phyloP scores from a whole-genome alignment of 1,139 yeast species.

The Arxiozyma heterogenica region DNA sequence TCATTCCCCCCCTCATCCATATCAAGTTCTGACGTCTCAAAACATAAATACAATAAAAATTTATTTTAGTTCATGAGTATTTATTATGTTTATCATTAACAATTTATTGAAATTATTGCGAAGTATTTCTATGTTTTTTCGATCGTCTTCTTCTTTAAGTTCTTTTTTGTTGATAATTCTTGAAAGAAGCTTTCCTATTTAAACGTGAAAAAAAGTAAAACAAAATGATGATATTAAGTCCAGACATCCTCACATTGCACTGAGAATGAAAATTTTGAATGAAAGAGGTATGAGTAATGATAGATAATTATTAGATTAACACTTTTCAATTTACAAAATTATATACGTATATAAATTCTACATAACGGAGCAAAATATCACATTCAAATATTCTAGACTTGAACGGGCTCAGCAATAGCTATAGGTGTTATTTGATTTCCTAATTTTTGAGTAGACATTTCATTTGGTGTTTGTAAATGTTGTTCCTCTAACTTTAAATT shows the following conservation, averaged over 20 bases:
- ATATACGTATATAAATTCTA: background rate
- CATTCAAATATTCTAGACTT: background rate
- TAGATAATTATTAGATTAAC: too few species aligned
- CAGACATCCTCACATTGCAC: background rate
- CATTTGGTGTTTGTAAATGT: slow-evolving; percentile 1
- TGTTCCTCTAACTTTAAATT: slow-evolving; percentile 1
- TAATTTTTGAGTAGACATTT: background rate
- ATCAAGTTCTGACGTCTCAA: background rate
- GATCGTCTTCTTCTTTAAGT: background rate
- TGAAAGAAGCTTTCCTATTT: background rate
- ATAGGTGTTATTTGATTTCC: background rate
- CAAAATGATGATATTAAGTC: too few species aligned
- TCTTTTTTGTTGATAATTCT: too few species aligned
- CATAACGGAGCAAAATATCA: background rate
- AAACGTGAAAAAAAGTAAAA: background rate
- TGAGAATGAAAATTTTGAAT: background rate
- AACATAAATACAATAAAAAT: too few species aligned
- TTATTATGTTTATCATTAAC: too few species aligned
- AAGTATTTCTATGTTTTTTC: too few species aligned
- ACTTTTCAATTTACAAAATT: background rate
- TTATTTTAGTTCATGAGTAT: too few species aligned
- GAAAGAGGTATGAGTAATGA: background rate
- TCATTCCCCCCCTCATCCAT: background rate
- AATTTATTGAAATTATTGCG: background rate
- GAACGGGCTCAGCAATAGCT: slow-evolving; percentile 4